Evolutionary conservation across 2,329 filamentous ascomycete species (phyloP), one percentile per base, ranked within the genome.

Genomic region (Rutstroemia sp.): DNA sequence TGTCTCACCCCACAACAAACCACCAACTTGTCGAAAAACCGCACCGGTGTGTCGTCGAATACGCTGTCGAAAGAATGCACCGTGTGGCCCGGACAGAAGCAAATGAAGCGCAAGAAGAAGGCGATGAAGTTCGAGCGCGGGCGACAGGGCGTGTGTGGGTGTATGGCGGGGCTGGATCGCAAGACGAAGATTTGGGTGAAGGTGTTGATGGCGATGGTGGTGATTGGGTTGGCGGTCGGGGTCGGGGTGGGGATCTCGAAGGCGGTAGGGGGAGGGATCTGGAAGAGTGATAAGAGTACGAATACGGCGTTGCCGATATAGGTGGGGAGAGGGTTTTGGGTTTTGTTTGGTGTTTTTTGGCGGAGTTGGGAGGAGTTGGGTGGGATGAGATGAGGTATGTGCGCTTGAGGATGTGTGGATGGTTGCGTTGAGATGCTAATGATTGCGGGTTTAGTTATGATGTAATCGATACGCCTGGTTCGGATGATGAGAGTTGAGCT

Each of bases 41-140:
- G 50, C 37, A 54, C 41, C 8, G 46, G 52, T 23, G 47, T 34
- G 18, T 45, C 37, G 37, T 44, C 45, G 5, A 47, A 49, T 9
- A 23, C 25, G 16, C 23, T 12, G 9, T 42, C 21, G 8, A 16
- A 19, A 58, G 79, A 84, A 59, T 78, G 76, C 63, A 73, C 77
- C 46, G 79, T 83, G 18, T 85, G 82, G 82, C 82, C 82, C 5
- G 77, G 78, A 56, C 77, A 81, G 65, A 75, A 77, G 23, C 77
- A 83, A 66, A 83, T 82, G 80, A 80, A 78, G 69, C 73, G 76
- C 59, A 81, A 82, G 72, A 79, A 79, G 59, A 79, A 79, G 70
- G 76, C 74, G 10, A 78, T 78, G 79, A 76, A 74, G 19, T 76
- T 77, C 58, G 81, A 81, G 71, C 76, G 74, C 21, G 76, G 78